These are phyloP conservation scores for Trichoderma cornu-damae DNA, from an alignment of 2,329 filamentous ascomycete genomes.

Conservation along the genomic window DNA sequence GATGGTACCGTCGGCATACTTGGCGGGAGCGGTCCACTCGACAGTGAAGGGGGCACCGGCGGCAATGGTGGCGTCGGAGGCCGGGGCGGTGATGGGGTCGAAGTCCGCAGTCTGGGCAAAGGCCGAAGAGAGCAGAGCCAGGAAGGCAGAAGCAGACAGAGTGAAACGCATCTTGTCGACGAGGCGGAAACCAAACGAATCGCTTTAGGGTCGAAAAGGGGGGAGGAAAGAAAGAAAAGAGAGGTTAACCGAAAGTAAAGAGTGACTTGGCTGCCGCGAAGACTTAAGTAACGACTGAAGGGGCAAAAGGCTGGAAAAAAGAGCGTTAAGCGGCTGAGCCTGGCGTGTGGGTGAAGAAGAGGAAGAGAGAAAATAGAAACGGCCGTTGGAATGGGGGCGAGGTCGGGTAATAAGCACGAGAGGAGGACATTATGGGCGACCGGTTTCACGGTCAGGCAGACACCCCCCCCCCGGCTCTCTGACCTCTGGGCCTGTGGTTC, in stretches of 20 bases:
- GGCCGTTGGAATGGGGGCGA: slow-evolving; percentile 17
- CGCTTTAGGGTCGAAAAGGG: slow-evolving; percentile 12
- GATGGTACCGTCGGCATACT: slow-evolving; percentile 42
- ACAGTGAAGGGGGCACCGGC: slow-evolving; percentile 49
- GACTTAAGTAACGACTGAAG: slow-evolving; percentile 17
- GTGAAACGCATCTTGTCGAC: slow-evolving; percentile 52
- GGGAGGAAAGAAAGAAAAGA: slow-evolving; percentile 16
- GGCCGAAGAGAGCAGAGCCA: slow-evolving; percentile 48
- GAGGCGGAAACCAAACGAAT: not conserved
- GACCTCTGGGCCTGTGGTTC: not conserved
- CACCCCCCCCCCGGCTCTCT: not conserved
- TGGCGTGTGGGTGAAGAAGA: slow-evolving; percentile 29
- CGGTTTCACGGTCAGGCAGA: slow-evolving; percentile 12
- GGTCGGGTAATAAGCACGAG: slow-evolving; percentile 11
- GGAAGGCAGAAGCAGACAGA: slow-evolving; percentile 41
- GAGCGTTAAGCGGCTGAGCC: slow-evolving; percentile 30
- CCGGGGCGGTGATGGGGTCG: slow-evolving; percentile 48
- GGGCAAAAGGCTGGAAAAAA: slow-evolving; percentile 26
- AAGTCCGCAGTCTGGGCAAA: slow-evolving; percentile 54
- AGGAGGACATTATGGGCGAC: not conserved
- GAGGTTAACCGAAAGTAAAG: not conserved
- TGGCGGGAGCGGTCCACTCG: slow-evolving; percentile 43
- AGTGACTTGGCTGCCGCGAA: slow-evolving; percentile 13
- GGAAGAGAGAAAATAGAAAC: slow-evolving; percentile 8
- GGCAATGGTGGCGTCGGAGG: slow-evolving; percentile 38